These are phyloP conservation scores for Trichoderma afroharzianum DNA, from an alignment of 2,329 filamentous ascomycete genomes.

Conservation along the genomic window DNA sequence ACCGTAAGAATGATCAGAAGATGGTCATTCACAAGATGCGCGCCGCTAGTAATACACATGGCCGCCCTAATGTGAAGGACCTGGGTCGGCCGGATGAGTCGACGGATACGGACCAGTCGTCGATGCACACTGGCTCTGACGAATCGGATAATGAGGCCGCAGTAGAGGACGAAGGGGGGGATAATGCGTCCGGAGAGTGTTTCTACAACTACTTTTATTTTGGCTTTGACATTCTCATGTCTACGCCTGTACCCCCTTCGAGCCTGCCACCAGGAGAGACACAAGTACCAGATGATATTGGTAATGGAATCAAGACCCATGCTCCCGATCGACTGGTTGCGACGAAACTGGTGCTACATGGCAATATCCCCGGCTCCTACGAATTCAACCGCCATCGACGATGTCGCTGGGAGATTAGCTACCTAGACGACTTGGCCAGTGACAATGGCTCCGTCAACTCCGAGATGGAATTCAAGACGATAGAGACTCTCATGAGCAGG, in stretches of 20 bases:
- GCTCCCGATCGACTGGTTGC: conserved; percentile 69
- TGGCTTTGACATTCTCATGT: conserved; percentile 91
- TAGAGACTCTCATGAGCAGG: conserved; percentile 64
- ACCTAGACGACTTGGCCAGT: conserved; percentile 44
- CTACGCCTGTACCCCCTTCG: conserved; percentile 64
- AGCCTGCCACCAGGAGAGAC: conserved; percentile 49
- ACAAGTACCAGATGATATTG: conserved; percentile 22
- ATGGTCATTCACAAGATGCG: conserved; percentile 78
- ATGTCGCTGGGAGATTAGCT: conserved; percentile 77
- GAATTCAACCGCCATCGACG: conserved; percentile 93
- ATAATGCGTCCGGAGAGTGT: conserved; percentile 64
- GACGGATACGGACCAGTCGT: conserved; percentile 73
- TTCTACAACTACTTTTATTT: conserved; percentile 98
- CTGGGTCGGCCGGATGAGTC: conserved; percentile 52
- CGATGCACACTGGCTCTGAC: conserved; percentile 66
- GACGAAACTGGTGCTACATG: conserved; percentile 89
- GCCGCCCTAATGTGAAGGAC: conserved; percentile 43
- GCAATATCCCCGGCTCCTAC: conserved; percentile 92
- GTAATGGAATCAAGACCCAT: conserved; percentile 37
- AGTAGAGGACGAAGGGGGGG: conserved; percentile 52
- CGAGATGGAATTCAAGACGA: conserved; percentile 72
- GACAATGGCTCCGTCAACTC: conserved; percentile 56
- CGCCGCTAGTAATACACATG: conserved; percentile 48
- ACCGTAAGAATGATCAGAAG: conserved; percentile 83
- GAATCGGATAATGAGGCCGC: conserved; percentile 59